Evolutionary conservation across 2,329 filamentous ascomycete genomes (phyloP), one percentile per base, ranked within the genome.

Genomic region (Penicillium nordicum): DNA sequence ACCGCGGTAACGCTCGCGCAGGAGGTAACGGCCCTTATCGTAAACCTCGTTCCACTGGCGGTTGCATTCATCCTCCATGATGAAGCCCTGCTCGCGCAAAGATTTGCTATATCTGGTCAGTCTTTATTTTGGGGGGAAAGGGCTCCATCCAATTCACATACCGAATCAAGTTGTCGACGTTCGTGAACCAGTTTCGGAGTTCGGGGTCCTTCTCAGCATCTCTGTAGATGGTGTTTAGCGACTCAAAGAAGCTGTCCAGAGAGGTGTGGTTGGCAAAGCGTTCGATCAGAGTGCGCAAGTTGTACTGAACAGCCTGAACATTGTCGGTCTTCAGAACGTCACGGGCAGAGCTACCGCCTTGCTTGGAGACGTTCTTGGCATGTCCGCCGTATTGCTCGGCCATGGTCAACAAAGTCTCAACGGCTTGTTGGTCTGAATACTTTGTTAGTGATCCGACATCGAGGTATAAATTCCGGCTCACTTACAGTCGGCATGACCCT

Each of bases 181-280:
- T 78, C 76, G 85, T 89, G 84, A 97, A 97, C 93, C 93, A 99
- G 56, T 84, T 80, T 75, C 88, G 91, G 52, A 99, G 83, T 70
- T 97, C 90, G 0, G 88, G 85, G 63, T 99, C 94, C 21, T 82
- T 82, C 61, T 97, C 90, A 5, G 94, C 92, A 72, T 96, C 90
- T 48, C 80, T 79, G 79, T 97, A 97, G 65, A 99, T 87, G 61
- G 86, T 83, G 64, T 92, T 88, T 73, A 99, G 88, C 0, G 92
- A 86, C 18, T 89, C 86, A 78, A 94, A 91, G 4, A 97, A 79
- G 63, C 96, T 90, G 61, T 95, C 88, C 34, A 87, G 85, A 0
- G 92, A 97, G 9, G 94, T 97, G 69, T 88, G 88, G 74, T 99
- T 97, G 71, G 94, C 94, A 67, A 97, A 97, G 46, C 94, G 89